Base-by-base conservation (phyloP, 2,329 filamentous ascomycete species). In the Chrysosporium keratinophilum region DNA sequence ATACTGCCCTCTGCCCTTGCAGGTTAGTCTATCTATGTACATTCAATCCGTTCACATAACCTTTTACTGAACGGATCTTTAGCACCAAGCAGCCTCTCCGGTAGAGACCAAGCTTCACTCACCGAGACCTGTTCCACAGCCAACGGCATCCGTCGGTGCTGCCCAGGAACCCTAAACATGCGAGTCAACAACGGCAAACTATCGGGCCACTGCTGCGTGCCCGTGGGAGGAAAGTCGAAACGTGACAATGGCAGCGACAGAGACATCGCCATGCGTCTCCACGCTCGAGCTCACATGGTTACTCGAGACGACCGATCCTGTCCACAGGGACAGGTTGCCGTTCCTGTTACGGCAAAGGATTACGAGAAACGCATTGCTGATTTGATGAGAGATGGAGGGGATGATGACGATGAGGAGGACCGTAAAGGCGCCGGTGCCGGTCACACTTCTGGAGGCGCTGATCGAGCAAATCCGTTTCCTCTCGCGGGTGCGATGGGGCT, bases 141-240 rank as follows among this genome's bases (percentile, higher is more conserved):
- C 41, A 50, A 54, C 41, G 44, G 44, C 43, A 31, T 52, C 31
- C n/a, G 11, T 1, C 44, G 50, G 20, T 56, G 54, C 45, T 56
- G 54, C 19, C 54, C 54, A 28, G 54, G 54, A 31, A 39, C 9
- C 11, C 15, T 56, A 4, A 46, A 14, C 14, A 41, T 56, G 31
- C 39, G 14, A 19, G 28, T 34, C 11, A 34, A 20, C 15, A 56
- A 56, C 54, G 50, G 50, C 19, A 20, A 48, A 19, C 31, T 56
- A 33, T 14, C 17, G 9, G 54, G 54, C 35, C 33, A 50, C 7
- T 56, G 54, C 33, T 56, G 54, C 37, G 50, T 56, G 12, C 54
- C 50, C 14, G 44, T 54, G 10, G 12, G 19, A n/a, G 12, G 19
- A n/a, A 28, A 41, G 12, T 41, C 37, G 12, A 54, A 41, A 41